Base-by-base conservation (phyloP, 495 filamentous ascomycete genomes). In the Rhypophila decipiens region DNA sequence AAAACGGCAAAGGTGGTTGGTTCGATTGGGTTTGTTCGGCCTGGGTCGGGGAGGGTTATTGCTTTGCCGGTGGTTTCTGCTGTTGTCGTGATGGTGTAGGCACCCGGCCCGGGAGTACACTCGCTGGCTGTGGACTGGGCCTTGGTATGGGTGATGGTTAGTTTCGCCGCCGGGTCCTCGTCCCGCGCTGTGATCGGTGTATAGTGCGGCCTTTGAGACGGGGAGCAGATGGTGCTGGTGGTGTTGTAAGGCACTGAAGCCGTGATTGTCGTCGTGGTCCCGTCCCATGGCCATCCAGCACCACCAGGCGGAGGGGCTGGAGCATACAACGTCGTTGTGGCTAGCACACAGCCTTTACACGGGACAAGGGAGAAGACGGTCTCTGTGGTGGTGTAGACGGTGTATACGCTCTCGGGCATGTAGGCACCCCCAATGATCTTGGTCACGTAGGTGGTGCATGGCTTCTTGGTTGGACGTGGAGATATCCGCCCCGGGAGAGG, bases 181-280 rank as follows among this genome's bases (percentile, higher is more conserved):
- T 34, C 31, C 31, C 31, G 31, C 9, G 31, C n/a, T n/a, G n/a
- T 8, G 31, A 34, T 34, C 31, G 8, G 31, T 34, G 9, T 34
- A 34, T 34, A 34, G 31, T n/a, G 36, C 12, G 36, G 36, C 18
- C 36, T 39, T n/a, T 39, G 12, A 17, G 36, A 10, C 12, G 36
- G 36, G 11, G n/a, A 39, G n/a, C 41, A 43, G 41, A 43, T 10
- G 22, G 41, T 43, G 1, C 41, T 43, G 41, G 41, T 43, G 11
- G 19, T 29, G 41, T 2, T 43, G 11, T 23, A 19, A 13, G 41
- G 23, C 9, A 29, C 23, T 24, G 27, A 15, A 5, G 41, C 41
- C 5, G 41, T 43, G 1, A 17, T 43, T 1, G 10, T 29, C 23
- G 23, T 18, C 3, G 41, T 43, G 24, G 19, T 29, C 15, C 27